Evolutionary conservation across 2,329 filamentous ascomycete genomes (phyloP), one percentile per base, ranked within the genome.

Genomic region (Drechmeria coniospora): DNA sequence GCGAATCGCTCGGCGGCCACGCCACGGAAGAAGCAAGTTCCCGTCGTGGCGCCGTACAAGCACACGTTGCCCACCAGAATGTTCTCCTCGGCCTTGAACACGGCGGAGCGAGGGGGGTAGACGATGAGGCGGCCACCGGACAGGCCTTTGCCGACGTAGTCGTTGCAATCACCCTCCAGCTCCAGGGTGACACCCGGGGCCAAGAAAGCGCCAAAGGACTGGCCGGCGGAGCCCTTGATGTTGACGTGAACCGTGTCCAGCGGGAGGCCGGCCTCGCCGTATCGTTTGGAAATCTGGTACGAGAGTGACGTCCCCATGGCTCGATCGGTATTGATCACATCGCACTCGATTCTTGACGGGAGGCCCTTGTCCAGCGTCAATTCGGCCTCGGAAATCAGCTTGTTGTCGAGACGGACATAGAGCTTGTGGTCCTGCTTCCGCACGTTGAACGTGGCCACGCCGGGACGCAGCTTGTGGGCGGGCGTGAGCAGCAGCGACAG

Each of bases 71-170:
- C 87, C 31, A 94, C 75, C 29, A 95, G 67, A 26, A 94, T 70
- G 54, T 94, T 95, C 61, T 94, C 86, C 55, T 95, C 87, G 1
- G 87, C 83, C 62, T 92, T 92, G 69, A 84, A 95, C 3, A 87
- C 79, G 29, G 87, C 81, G 25, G 79, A 74, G 25, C 86, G 80
- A 26, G 86, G 84, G 35, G 87, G 87, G 53, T 94, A 95, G 46
- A 95, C 68, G 46, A 94, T 92, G 39, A 95, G 59, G 31, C 86
- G 79, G 51, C 87, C 87, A 51, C 87, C 87, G 30, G 86, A 94
- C 18, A 95, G 62, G 48, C 86, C 84, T 65, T 95, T 95, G 41
- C 87, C 87, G 31, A 95, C 86, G 44, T 94, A 95, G 51, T 95
- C 87, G 53, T 95, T 95, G 49, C 83, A 65, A 51, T 95, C 87